phyloP scores from a whole-genome alignment of 768 basidiomycete genomes.

The Phanerochaete carnosa region DNA sequence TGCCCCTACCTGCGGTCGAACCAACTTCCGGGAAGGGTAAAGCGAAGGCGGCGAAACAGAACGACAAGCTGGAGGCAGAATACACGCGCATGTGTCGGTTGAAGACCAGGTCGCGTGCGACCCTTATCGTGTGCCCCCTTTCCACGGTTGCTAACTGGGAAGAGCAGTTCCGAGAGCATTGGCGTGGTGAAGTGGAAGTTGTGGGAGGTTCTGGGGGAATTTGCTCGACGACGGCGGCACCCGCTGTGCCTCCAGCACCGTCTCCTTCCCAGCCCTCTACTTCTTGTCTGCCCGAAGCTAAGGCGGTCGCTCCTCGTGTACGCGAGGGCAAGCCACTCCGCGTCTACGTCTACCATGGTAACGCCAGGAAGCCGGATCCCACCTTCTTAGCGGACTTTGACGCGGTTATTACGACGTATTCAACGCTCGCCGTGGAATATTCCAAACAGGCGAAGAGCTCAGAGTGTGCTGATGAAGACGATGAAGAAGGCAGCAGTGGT shows the following conservation, averaged over 20 bases:
- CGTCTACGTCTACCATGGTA: slow-evolving; percentile 96
- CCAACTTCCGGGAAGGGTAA: slow-evolving; percentile 49
- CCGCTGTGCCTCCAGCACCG: slow-evolving; percentile 24
- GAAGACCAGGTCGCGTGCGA: slow-evolving; percentile 82
- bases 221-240: slow-evolving; percentile 31
- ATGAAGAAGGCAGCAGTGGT: slow-evolving; percentile 65
- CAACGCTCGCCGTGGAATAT: slow-evolving; percentile 92
- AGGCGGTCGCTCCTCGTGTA: slow-evolving; percentile 12
- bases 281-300: slow-evolving; percentile 14
- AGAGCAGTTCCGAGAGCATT: slow-evolving; percentile 96
- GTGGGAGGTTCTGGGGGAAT: slow-evolving; percentile 70
- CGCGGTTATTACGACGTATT: slow-evolving; percentile 95
- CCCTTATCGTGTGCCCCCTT: slow-evolving; percentile 94
- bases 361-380: slow-evolving; percentile 82
- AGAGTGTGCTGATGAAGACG: slow-evolving; percentile 54
- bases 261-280: slow-evolving; percentile 10
- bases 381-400: slow-evolving; percentile 89
- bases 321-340: slow-evolving; percentile 47
- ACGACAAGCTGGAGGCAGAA: slow-evolving; percentile 70
- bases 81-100: slow-evolving; percentile 71
- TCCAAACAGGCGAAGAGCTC: slow-evolving; percentile 81
- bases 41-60: slow-evolving; percentile 60
- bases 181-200: slow-evolving; percentile 83
- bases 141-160: slow-evolving; percentile 99
- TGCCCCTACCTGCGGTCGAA: slow-evolving; percentile 45